Base-by-base conservation (phyloP, 176 grass and related monocot genomes). In the Thalia dealbata region DNA sequence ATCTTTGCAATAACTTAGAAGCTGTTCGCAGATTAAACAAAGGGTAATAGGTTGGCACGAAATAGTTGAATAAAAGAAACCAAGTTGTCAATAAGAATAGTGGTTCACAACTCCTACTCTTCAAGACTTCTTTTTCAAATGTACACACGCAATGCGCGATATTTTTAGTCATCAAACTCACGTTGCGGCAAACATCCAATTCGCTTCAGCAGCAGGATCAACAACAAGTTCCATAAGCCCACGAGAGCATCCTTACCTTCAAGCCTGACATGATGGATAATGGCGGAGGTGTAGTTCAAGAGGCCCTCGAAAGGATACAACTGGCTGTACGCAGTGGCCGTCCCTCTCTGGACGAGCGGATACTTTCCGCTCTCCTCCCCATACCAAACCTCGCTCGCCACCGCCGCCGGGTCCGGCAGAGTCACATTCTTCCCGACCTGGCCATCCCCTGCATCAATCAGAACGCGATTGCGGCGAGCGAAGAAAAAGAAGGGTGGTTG, bases 221-320 rank as follows among this genome's bases (percentile, higher is more conserved):
- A 13, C 38, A 64, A 55, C 62, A 54, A 29, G 44, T 48, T 4
- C 11, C 45, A 48, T 48, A 48, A 24, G 56, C 23, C 7, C 11
- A 7, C 6, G 16, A 16, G 13, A 32, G 62, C 12, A 30, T 28
- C 14, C 27, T 54, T 52, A 87, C 84, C 82, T 0, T 78, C 55
- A 41, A 92, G 82, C 50, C 85, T 84, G 43, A 97, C 89, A 84
- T 97, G 89, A 73, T 97, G 89, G 74, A 90, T 88, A 70, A 80
- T 79, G 60, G 78, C 89, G 0, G 89, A 92, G 44, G 87, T 97
- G 79, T 97, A 97, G 80, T 97, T 97, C 61, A 88, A 78, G 68
- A 97, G 80, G 52, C 87, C 89, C 3, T 82, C 41, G 70, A 83
- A 92, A 4, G 93, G 93, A 82, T 92, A 97, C n/a, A 92, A 73